Evolutionary conservation across 441 rosid species (phyloP).

Genomic region (Eutrema salsugineum): DNA sequence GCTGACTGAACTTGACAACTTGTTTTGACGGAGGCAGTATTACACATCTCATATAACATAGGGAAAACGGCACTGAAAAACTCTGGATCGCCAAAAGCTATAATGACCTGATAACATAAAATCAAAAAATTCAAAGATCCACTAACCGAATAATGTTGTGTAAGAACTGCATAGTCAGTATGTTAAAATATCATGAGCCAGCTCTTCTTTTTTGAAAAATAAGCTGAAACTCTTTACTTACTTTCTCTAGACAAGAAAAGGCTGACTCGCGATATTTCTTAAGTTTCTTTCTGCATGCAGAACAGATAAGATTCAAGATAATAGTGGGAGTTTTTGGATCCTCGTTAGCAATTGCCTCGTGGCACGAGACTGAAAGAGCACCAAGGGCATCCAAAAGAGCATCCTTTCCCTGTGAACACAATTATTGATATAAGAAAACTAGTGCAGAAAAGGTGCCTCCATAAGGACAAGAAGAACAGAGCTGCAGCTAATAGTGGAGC

Average conservation of each 20-base stretch:
- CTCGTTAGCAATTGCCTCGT: constrained; percentile 59
- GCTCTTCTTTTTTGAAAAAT: neutral
- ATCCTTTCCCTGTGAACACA: constrained; percentile 75
- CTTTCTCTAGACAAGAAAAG: constrained; percentile 78
- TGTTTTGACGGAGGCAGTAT: constrained; percentile 41
- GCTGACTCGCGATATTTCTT: constrained; percentile 90
- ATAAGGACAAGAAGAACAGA: constrained; percentile 7
- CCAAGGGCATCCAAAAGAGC: constrained; percentile 76
- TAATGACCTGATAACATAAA: constrained; percentile 59
- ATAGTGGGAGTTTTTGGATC: constrained; percentile 57
- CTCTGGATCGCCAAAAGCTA: constrained; percentile 74
- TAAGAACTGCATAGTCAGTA: constrained; percentile 1
- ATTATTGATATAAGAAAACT: neutral
- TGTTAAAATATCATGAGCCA: neutral
- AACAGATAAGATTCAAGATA: constrained; percentile 61
- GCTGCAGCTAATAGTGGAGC: neutral
- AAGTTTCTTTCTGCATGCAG: constrained; percentile 74
- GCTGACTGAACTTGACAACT: constrained; percentile 38
- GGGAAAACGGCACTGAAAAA: constrained; percentile 75
- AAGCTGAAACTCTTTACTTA: constrained; percentile 22
- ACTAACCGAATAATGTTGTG: neutral
- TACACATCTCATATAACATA: constrained; percentile 61
- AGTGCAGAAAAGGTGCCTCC: neutral
- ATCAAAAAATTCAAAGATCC: constrained; percentile 11
- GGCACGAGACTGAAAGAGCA: constrained; percentile 77